Conservation (phyloP, 805 yeast genomes). For the Pichia nakasei region DNA sequence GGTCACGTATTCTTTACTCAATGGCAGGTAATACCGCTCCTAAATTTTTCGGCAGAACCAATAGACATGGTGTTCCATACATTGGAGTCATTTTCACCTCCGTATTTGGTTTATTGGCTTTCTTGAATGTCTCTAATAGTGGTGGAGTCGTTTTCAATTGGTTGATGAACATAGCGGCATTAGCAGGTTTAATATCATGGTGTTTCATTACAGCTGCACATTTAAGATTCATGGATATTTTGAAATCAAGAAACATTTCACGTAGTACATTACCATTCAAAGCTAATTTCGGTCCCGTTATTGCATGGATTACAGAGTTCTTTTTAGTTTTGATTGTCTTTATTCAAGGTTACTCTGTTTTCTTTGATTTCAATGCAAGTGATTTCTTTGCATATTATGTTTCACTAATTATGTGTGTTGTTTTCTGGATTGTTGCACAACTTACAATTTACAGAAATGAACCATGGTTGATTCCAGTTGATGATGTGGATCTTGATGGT, state of each 20-base stretch:
- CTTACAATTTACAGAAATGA: constrained; percentile 46
- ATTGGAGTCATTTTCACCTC: constrained; percentile 49
- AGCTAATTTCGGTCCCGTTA: constrained; percentile 58
- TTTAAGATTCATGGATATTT: constrained; percentile 59
- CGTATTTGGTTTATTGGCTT: constrained; percentile 55
- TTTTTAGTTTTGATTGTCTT: constrained; percentile 49
- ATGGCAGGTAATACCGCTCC: constrained; percentile 56
- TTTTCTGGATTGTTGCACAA: constrained; percentile 38
- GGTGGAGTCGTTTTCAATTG: constrained; percentile 59
- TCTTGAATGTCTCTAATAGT: constrained; percentile 43
- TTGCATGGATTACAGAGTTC: constrained; percentile 54
- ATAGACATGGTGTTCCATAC: constrained; percentile 53
- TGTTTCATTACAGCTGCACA: constrained; percentile 55
- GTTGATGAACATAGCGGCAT: constrained; percentile 66
- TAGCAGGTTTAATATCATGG: constrained; percentile 74
- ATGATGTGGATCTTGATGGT: constrained; percentile 45
- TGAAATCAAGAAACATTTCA: constrained; percentile 53
- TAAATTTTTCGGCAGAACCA: constrained; percentile 38
- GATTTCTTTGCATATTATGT: constrained; percentile 64
- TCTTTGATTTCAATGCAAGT: constrained; percentile 45
- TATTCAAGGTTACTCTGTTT: constrained; percentile 65
- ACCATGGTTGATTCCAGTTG: constrained; percentile 37
- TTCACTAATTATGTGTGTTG: constrained; percentile 53
- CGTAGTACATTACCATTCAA: constrained; percentile 68
- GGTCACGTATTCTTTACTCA: constrained; percentile 60